Percentiles rank a stretch among this genome's conserved stretches.
phyloP scores from a whole-genome alignment of 73 alveolate species.

The Paramecium caudatum region DNA sequence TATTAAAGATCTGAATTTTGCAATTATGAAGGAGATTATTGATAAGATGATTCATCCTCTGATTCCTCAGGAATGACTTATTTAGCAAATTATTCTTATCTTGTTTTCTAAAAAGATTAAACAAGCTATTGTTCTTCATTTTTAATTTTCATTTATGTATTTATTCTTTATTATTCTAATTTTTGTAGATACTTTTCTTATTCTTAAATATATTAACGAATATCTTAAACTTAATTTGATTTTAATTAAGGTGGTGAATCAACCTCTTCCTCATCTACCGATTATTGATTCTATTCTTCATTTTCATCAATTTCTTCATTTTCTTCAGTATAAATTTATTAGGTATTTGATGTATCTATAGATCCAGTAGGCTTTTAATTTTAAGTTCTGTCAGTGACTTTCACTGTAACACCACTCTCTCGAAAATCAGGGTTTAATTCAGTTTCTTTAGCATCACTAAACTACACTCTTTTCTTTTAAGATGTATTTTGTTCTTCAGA shows the following conservation, averaged over 20 bases:
- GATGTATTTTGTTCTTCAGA: slow-evolving; percentile 39
- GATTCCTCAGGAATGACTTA: slow-evolving; percentile 51
- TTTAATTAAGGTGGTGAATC: slow-evolving; percentile 5
- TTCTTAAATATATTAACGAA: slow-evolving; percentile 7
- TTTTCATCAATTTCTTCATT: slow-evolving; percentile 11
- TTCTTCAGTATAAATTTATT: too few relatives aligned
- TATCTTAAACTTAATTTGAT: slow-evolving; percentile 13
- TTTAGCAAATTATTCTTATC: neutral
- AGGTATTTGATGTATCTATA: too few relatives aligned
- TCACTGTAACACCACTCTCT: too few relatives aligned
- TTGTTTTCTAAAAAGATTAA: neutral
- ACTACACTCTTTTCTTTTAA: slow-evolving; percentile 47
- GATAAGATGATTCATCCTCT: slow-evolving; percentile 47
- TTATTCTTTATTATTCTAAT: slow-evolving; percentile 46
- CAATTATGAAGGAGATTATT: neutral
- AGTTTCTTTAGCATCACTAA: neutral
- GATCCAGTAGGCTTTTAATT: neutral
- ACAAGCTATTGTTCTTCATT: slow-evolving; percentile 30
- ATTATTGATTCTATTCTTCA: neutral
- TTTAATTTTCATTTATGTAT: slow-evolving; percentile 26
- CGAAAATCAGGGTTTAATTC: neutral
- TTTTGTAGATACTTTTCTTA: slow-evolving; percentile 30
- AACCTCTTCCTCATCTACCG: neutral
- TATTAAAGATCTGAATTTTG: neutral
- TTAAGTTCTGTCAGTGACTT: too few relatives aligned